Conservation (phyloP, 2,329 filamentous ascomycete species). For the Cladophialophora bantiana region DNA sequence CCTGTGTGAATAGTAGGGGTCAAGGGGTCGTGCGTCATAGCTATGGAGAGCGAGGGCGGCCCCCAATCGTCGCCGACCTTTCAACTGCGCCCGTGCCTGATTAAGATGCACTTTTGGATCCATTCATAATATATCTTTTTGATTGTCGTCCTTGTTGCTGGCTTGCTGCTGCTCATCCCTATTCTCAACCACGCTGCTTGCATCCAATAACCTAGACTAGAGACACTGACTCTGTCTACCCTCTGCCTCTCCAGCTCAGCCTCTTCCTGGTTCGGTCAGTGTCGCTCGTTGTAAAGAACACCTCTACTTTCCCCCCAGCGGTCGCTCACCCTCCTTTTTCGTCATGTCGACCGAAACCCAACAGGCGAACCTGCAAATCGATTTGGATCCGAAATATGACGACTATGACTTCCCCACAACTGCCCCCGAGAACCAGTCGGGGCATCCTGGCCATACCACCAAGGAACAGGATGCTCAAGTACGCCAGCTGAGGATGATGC, state of each 20-base stretch:
- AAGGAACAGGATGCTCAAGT: conserved; percentile 88
- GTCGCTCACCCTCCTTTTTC: conserved; percentile 9
- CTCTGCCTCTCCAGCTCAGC: neutral
- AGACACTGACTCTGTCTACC: neutral
- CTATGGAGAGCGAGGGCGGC: conserved; percentile 1
- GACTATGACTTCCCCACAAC: conserved; percentile 90
- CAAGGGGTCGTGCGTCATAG: conserved; percentile 13
- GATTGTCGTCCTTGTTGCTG: conserved; percentile 4
- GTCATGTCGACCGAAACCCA: conserved; percentile 36
- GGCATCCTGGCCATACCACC: conserved; percentile 88
- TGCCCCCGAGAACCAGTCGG: conserved; percentile 71
- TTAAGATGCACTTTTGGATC: conserved; percentile 12
- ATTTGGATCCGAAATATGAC: conserved; percentile 89
- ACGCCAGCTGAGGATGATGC: conserved; percentile 79
- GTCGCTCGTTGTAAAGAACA: conserved; percentile 10
- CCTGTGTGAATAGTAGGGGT: neutral
- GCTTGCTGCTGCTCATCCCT: conserved; percentile 4
- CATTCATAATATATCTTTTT: conserved; percentile 7
- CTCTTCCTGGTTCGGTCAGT: neutral
- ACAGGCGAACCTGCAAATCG: conserved; percentile 49
- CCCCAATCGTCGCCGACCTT: conserved; percentile 17
- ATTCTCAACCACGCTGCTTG: neutral
- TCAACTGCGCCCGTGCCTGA: conserved; percentile 19
- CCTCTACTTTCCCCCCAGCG: neutral
- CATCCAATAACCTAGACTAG: neutral